A percentile compares a stretch with the other conserved stretches of the same genome.
These are phyloP conservation scores for Coemansia sp. DNA, from an alignment of 192 early-diverging fungal genomes.

Conservation along the genomic window DNA sequence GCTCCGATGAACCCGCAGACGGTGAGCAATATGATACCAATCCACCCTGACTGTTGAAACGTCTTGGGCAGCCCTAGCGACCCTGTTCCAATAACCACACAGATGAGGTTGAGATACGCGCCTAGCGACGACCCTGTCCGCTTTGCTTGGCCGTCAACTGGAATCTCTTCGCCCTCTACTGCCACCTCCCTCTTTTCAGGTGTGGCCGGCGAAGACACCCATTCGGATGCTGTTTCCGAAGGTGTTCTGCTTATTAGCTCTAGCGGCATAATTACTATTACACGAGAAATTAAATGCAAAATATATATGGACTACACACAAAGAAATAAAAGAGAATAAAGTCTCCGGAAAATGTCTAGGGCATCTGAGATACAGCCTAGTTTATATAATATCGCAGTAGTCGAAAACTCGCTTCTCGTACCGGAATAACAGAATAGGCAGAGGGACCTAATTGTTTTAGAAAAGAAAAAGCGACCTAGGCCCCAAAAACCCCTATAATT, in stretches of 20 bases:
- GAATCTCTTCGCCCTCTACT: neutral
- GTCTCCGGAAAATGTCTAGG: neutral
- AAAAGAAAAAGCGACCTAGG: neutral
- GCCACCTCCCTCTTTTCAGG: conserved; percentile 6
- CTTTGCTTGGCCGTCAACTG: conserved; percentile 18
- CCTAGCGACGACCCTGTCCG: conserved; percentile 55
- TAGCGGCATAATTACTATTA: neutral
- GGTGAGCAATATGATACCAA: conserved; percentile 62
- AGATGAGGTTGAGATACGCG: conserved; percentile 62
- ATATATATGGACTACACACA: neutral
- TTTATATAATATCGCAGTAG: conserved; percentile 4
- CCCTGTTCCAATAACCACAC: conserved; percentile 74
- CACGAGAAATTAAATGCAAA: neutral
- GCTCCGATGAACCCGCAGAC: conserved; percentile 66
- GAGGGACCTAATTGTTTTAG: neutral
- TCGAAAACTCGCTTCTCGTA: neutral
- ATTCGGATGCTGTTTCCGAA: neutral
- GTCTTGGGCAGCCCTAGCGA: conserved; percentile 75
- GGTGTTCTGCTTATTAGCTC: conserved; percentile 3
- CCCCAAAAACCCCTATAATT: neutral
- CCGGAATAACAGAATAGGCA: neutral
- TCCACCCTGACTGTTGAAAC: conserved; percentile 71
- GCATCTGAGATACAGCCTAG: neutral
- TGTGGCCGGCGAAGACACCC: conserved; percentile 1
- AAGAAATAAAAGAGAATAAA: neutral